Base-by-base conservation (phyloP, 2,329 filamentous ascomycete genomes). In the Esteya vermicola region DNA sequence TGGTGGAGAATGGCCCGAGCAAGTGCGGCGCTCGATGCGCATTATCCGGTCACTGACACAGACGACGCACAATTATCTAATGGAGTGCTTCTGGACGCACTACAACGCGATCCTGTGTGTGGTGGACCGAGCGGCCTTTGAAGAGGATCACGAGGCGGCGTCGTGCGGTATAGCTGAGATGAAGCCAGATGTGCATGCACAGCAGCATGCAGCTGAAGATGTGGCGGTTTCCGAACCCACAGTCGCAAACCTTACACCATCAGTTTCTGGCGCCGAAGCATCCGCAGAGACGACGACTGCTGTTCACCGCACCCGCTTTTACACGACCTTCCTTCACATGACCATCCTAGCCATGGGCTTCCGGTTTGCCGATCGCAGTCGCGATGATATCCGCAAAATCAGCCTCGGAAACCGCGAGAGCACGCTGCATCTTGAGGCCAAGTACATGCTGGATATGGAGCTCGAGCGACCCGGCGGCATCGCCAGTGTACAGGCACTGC, bases 361-460 rank as follows among this genome's bases (percentile, higher is more conserved):
- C 45, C 60, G 67, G 27, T 68, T 61, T 42, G 65, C 68, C 19
- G 67, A 72, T 47, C 61, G 61, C 50, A 53, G 57, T 14, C 55
- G 68, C 23, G 57, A 61, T 3, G 69, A 72, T 44, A 64, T 72
- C 42, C 60, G 61, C 44, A 60, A 56, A 39, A 62, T 72, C 19
- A 55, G 61, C 1, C 41, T 70, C 1, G 62, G 60, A 7, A 59
- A 57, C 27, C 58, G 64, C 46, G 67, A 72, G 50, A 71, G 67
- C 47, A 67, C 63, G 0, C 53, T 73, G 18, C 68, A 72, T 43
- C 52, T 64, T 23, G 69, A 72, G 50, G 66, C 68, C 37, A 72
- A 70, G 49, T 62, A 64, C 35, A 67, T 72, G 65, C 53, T 72
- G 18, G 66, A 72, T 43, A 59, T 60, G 41, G 68, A 72, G 48